These are phyloP conservation scores for Capsicum rhomboideum DNA, from an alignment of 257 asterid species.

Conservation along the genomic window DNA sequence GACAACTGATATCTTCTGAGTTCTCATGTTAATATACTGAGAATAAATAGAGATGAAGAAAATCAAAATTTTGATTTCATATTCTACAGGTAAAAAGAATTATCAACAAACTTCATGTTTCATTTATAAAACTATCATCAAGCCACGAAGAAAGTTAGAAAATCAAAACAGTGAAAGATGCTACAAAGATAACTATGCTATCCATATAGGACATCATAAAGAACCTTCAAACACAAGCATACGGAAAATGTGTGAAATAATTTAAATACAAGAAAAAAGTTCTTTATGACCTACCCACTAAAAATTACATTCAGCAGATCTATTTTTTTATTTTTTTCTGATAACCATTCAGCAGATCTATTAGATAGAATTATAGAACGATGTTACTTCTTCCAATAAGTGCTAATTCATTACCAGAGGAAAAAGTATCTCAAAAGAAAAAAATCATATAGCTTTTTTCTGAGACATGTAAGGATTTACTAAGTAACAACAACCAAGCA, in stretches of 20 bases:
- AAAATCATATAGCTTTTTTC: neutral
- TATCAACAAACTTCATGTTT: neutral
- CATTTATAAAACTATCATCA: neutral
- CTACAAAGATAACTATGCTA: neutral
- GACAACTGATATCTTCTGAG: constrained; percentile 68
- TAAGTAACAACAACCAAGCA: neutral
- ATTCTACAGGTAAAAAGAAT: neutral
- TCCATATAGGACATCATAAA: neutral
- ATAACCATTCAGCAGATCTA: neutral
- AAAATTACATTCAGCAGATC: neutral
- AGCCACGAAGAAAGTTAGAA: neutral
- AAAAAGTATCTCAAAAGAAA: neutral
- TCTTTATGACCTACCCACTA: neutral
- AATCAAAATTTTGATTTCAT: constrained; percentile 2
- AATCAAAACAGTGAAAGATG: neutral
- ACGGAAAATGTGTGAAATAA: neutral
- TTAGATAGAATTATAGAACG: neutral
- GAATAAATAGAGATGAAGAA: constrained; percentile 8
- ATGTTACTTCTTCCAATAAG: neutral
- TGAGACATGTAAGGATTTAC: neutral
- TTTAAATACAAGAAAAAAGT: neutral
- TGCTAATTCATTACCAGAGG: neutral
- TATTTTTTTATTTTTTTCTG: too few species aligned
- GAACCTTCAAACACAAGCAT: neutral
- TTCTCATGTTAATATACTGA: constrained; percentile 87